Base-by-base conservation (phyloP, 306 rosid genomes). In the Urtica urens region DNA sequence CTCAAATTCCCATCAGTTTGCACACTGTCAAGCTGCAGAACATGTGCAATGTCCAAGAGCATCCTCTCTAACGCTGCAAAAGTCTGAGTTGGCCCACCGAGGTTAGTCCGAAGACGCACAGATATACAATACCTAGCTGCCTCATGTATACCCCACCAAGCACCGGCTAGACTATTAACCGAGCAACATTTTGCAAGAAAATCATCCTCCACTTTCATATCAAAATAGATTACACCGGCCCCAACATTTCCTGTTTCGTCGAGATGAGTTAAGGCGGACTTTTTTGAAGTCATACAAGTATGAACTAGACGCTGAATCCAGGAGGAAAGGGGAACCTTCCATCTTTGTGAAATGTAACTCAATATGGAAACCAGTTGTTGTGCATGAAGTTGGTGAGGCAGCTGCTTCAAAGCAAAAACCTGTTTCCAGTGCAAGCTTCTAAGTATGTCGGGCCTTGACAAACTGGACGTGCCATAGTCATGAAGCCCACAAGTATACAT, bases 41-140 rank as follows among this genome's bases (percentile, higher is more conserved):
- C 65, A 68, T 80, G 94, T 38, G 94, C 94, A 37, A 80, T 45
- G 30, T 87, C 96, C 78, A 87, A 72, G 61, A 87, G 96, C 96
- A 83, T 87, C 59, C 94, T 77, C 55, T 87, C 96, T 49, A 87
- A 57, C 23, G 96, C 93, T 50, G 93, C 94, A 73, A 87, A 87
- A 57, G 96, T 87, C 73, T 87, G 96, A 42, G 94, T 84, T 31
- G 96, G 94, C 50, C 96, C 96, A 60, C 96, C 96, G 49, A 87
- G 94, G 69, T 83, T 80, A 47, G 96, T 87, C 43, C 96, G 80
- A 60, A 87, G 83, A 24, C 96, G 87, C 58, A 80, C 64, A 25
- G 81, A 61, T 67, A 87, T 78, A 73, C 94, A 87, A 49, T 80
- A 87, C 68, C 94, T 75, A 52, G 96, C 93, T 28, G 94, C 88